Evolutionary conservation across 768 basidiomycete genomes (phyloP).

Genomic region (Tylopilus subfusipes): DNA sequence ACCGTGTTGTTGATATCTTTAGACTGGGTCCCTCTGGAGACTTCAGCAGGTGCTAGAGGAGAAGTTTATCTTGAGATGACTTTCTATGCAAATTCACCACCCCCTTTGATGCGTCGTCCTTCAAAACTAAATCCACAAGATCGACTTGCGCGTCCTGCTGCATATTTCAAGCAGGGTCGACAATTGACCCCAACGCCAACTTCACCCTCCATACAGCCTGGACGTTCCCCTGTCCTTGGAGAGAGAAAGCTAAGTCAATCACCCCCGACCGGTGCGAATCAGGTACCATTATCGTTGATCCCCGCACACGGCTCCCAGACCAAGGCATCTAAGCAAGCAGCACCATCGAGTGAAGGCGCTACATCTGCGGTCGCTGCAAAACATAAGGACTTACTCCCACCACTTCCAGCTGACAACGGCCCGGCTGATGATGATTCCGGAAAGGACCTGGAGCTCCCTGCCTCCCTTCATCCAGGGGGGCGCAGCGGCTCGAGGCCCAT

Average conservation of each 20-base stretch:
- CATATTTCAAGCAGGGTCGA: slow-evolving; percentile 21
- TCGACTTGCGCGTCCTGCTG: slow-evolving; percentile 44
- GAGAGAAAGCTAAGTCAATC: slow-evolving; percentile 13
- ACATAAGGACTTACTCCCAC: slow-evolving; percentile 36
- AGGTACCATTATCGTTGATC: slow-evolving; percentile 24
- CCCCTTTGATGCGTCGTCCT: slow-evolving; percentile 48
- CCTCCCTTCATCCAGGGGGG: slow-evolving; percentile 42
- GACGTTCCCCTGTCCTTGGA: slow-evolving; percentile 3
- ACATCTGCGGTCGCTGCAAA: slow-evolving; percentile 3
- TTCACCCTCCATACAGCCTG: slow-evolving; percentile 15
- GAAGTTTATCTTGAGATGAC: slow-evolving; percentile 94
- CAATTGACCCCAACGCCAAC: slow-evolving; percentile 15
- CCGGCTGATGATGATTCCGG: slow-evolving; percentile 21
- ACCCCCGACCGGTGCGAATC: neutral
- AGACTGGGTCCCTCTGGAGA: slow-evolving; percentile 69
- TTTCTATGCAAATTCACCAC: slow-evolving; percentile 71
- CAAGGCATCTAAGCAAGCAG: slow-evolving; percentile 8
- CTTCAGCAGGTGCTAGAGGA: slow-evolving; percentile 66
- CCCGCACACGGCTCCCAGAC: slow-evolving; percentile 15
- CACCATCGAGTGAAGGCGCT: slow-evolving; percentile 6
- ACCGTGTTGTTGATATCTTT: neutral
- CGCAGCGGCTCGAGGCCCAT: slow-evolving; percentile 18
- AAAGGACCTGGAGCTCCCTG: slow-evolving; percentile 31
- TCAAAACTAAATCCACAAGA: slow-evolving; percentile 53
- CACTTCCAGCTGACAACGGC: slow-evolving; percentile 34